phyloP scores from a whole-genome alignment of 345 rosid species.

The Camelina sativa region DNA sequence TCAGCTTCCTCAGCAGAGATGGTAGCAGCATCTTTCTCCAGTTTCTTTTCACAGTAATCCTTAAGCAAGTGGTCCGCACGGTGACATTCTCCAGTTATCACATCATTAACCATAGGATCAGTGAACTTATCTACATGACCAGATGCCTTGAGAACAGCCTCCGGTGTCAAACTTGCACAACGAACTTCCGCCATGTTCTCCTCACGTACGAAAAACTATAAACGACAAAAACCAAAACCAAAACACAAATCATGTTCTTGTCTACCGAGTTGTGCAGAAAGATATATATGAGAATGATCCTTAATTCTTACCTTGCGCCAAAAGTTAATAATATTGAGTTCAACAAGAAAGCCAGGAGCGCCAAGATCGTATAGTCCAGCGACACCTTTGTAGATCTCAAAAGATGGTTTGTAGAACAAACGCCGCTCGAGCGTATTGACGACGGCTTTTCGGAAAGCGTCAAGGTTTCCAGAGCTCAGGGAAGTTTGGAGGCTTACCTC shows the following conservation, averaged over 20 bases:
- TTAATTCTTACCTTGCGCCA: conserved; percentile 56
- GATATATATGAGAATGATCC: too few relatives aligned
- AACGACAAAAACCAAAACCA: too few relatives aligned
- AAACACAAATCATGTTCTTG: too few relatives aligned
- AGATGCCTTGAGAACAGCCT: conserved; percentile 90
- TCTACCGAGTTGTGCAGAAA: too few relatives aligned
- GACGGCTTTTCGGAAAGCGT: conserved; percentile 78
- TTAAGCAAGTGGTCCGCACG: conserved; percentile 94
- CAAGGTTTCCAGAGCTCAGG: conserved; percentile 27
- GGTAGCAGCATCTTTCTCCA: conserved; percentile 63
- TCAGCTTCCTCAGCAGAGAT: conserved; percentile 70
- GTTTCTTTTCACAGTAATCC: conserved; percentile 84
- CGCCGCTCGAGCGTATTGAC: conserved; percentile 83
- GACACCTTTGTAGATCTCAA: conserved; percentile 88
- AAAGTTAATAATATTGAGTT: conserved; percentile 79
- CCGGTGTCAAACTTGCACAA: conserved; percentile 96
- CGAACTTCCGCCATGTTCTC: conserved; percentile 96
- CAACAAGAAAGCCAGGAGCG: conserved; percentile 90
- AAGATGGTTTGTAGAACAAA: conserved; percentile 79
- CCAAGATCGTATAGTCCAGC: conserved; percentile 95
- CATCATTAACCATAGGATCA: conserved; percentile 97
- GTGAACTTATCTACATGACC: conserved; percentile 98
- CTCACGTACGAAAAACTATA: conserved; percentile 57
- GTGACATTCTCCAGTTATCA: conserved; percentile 77
- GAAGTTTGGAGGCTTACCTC: too few relatives aligned